Evolutionary conservation across 208 protist species (phyloP), one percentile per base, ranked within the genome.

Genomic region (Leishmania mexicana): DNA sequence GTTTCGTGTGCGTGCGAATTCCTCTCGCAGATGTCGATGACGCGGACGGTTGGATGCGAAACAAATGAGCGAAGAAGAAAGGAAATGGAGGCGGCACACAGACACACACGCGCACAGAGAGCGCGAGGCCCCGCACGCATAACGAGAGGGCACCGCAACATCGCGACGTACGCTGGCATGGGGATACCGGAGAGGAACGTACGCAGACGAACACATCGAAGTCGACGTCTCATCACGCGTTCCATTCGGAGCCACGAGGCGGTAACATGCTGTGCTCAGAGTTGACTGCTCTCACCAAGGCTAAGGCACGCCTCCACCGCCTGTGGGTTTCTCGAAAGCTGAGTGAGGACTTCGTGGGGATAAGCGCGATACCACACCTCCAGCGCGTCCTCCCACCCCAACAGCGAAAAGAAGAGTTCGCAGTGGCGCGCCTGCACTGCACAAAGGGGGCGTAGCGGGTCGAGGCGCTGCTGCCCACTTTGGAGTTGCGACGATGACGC

Each of bases 351-450:
- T 35, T 74, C 79, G 47, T 80, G 72, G 0, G 90, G 90, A 64
- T 86, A 87, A 51, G 78, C 77, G 8, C 28, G 42, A 74, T 87
- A 91, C 90, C 90, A 93, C 49, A 91, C 65, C 64, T 70, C 54
- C 62, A 93, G 57, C 24, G 74, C 84, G 13, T 74, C 80, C 75
- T 91, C 87, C 90, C 90, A 93, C 2, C 90, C 90, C 68, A 93
- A 87, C n/a, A 93, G 67, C 1, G 71, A 80, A 21, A 85, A 80
- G 76, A 84, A 93, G 31, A 87, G 76, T 13, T 78, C 38, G 53
- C 84, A 87, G 67, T 93, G 87, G 57, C 74, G 83, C 8, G 58
- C 28, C 62, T 75, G 65, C 47, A 90, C 81, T 21, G 58, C 58
- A 19, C 40, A 49, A 74, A 1, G 54, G 45, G 21, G 19, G 68